A percentile compares a stretch with the other conserved stretches of the same genome.
These are phyloP conservation scores for Monosporascus sp. DNA, from an alignment of 2,329 filamentous ascomycete species.

Conservation along the genomic window DNA sequence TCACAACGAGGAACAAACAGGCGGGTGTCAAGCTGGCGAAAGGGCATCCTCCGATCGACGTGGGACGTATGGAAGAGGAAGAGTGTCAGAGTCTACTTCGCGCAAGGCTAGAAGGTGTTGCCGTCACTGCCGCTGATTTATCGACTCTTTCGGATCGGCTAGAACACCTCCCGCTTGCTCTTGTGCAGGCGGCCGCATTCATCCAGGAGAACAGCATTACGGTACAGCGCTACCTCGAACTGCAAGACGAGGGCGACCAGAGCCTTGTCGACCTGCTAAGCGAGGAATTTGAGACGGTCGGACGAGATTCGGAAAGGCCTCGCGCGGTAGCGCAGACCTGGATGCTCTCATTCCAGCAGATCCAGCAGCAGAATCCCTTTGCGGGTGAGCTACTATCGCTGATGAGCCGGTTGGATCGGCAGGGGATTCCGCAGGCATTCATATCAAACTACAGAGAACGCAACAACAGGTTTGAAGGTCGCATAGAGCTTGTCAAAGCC, in stretches of 20 bases:
- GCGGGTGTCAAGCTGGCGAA: too few relatives aligned
- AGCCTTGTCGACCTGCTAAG: conserved; percentile 23
- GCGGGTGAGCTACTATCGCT: conserved; percentile 39
- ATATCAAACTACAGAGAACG: conserved; percentile 22
- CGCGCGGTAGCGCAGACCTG: conserved; percentile 28
- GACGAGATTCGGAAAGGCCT: conserved; percentile 30
- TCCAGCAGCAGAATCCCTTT: conserved; percentile 24
- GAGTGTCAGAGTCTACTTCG: too few relatives aligned
- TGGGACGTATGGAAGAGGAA: too few relatives aligned
- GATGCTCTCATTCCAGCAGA: conserved; percentile 26
- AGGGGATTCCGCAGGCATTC: conserved; percentile 22
- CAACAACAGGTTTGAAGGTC: conserved; percentile 16
- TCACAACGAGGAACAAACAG: too few relatives aligned
- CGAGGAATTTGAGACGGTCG: conserved; percentile 28
- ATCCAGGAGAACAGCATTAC: conserved; percentile 24
- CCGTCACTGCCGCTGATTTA: conserved; percentile 8
- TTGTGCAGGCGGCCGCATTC: conserved; percentile 30
- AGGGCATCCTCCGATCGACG: too few relatives aligned
- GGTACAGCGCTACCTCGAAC: conserved; percentile 31
- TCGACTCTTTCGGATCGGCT: conserved; percentile 22
- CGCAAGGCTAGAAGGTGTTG: background rate
- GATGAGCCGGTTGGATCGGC: conserved; percentile 42
- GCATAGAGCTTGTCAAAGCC: conserved; percentile 20
- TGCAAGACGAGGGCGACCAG: conserved; percentile 28
- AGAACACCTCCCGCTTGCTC: conserved; percentile 28